These are phyloP conservation scores for Leptomonas pyrrhocoris DNA, from an alignment of 208 protist genomes.

Conservation along the genomic window DNA sequence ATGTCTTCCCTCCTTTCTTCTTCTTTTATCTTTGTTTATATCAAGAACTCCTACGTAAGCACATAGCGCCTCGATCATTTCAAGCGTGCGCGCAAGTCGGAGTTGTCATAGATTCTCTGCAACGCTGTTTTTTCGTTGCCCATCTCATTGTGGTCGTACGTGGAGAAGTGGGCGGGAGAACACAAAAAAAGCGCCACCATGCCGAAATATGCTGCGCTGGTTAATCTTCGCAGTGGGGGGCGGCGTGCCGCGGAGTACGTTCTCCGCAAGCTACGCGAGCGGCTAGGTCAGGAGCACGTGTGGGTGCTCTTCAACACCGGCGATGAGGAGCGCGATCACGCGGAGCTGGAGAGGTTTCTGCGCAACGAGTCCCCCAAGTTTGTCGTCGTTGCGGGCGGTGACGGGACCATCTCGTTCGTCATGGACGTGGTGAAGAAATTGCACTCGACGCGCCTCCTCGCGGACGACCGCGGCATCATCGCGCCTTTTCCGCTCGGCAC, in stretches of 20 bases:
- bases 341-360: slow-evolving; percentile 35
- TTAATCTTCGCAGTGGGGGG: slow-evolving; percentile 62
- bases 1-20: no score
- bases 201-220: slow-evolving; percentile 28
- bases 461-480: slow-evolving; percentile 25
- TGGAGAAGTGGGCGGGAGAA: no score
- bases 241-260: slow-evolving; percentile 39
- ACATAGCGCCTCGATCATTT: no score
- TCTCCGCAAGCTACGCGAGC: slow-evolving; percentile 23
- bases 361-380: slow-evolving; percentile 23
- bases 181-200: no score
- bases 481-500: slow-evolving; percentile 73
- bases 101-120: no score
- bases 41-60: no score
- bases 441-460: slow-evolving; percentile 18
- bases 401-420: slow-evolving; percentile 62
- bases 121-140: no score
- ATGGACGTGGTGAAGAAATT: slow-evolving; percentile 53
- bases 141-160: no score
- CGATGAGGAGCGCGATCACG: slow-evolving; percentile 17
- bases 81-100: no score
- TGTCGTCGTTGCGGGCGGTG: slow-evolving; percentile 65
- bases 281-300: slow-evolving; percentile 42
- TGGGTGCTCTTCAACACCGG: slow-evolving; percentile 37
- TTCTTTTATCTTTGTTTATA: no score